phyloP scores from a whole-genome alignment of 257 asterid species.

The Paulownia fortunei region DNA sequence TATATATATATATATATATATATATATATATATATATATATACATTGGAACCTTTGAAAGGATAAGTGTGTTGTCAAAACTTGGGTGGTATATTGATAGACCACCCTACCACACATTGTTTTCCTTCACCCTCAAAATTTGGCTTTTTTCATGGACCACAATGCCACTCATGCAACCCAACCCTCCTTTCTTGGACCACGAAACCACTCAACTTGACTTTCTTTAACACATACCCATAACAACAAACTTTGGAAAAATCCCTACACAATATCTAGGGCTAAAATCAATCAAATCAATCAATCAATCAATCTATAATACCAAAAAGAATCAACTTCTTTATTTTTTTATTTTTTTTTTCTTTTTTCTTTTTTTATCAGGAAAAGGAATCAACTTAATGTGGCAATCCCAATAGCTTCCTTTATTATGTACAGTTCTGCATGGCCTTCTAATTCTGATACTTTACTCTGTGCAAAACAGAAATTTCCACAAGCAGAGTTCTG shows the following conservation, averaged over 20 bases:
- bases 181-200: slow-evolving; percentile 45
- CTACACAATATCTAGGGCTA: neutral
- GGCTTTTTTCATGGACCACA: slow-evolving; percentile 54
- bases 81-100: slow-evolving; percentile 23
- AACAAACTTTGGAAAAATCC: neutral
- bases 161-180: slow-evolving; percentile 25
- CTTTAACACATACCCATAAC: neutral
- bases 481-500: neutral
- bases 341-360: too few species aligned
- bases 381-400: slow-evolving; percentile 14
- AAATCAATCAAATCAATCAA: slow-evolving; percentile 14
- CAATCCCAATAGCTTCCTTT: slow-evolving; percentile 20
- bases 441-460: neutral
- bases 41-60: slow-evolving; percentile 24
- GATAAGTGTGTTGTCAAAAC: slow-evolving; percentile 38
- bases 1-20: too few species aligned
- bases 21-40: too few species aligned
- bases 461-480: neutral
- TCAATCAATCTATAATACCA: neutral
- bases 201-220: slow-evolving; percentile 15
- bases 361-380: too few species aligned
- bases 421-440: neutral
- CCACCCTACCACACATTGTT: slow-evolving; percentile 23
- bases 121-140: slow-evolving; percentile 21
- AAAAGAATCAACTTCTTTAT: too few species aligned